Percentiles rank a stretch among this genome's conserved stretches.
These are phyloP conservation scores for Ganoderma sinense DNA, from an alignment of 1,284 basidiomycete genomes.

Conservation along the genomic window DNA sequence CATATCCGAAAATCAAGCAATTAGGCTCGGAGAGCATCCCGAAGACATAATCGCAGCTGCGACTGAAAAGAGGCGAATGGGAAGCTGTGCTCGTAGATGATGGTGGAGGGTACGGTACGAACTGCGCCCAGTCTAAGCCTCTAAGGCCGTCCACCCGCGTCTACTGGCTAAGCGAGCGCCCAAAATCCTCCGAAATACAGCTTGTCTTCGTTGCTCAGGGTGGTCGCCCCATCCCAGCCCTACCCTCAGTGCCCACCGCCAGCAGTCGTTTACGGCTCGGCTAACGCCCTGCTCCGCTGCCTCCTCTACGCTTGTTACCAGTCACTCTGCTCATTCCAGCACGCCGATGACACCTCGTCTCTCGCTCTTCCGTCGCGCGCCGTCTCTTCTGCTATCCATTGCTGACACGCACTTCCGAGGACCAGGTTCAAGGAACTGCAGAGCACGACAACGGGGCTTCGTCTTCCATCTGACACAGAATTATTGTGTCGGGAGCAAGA, in stretches of 20 bases:
- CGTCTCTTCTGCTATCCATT: neutral
- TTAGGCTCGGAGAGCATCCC: neutral
- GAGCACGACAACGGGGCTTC: neutral
- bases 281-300: neutral
- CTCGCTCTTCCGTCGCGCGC: neutral
- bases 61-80: neutral
- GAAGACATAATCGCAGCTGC: neutral
- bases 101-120: neutral
- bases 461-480: neutral
- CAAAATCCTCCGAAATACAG: neutral
- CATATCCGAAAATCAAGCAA: neutral
- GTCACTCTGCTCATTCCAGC: neutral
- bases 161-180: neutral
- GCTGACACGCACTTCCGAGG: neutral
- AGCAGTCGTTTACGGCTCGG: neutral
- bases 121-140: too few species aligned
- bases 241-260: neutral
- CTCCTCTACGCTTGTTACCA: neutral
- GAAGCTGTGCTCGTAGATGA: neutral
- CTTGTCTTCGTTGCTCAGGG: neutral
- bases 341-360: neutral
- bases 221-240: neutral
- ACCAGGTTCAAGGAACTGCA: neutral
- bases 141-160: neutral
- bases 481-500: neutral